Evolutionary conservation across 2,329 filamentous ascomycete species (phyloP), one percentile per base, ranked within the genome.

Genomic region (Colletotrichum liriopes): DNA sequence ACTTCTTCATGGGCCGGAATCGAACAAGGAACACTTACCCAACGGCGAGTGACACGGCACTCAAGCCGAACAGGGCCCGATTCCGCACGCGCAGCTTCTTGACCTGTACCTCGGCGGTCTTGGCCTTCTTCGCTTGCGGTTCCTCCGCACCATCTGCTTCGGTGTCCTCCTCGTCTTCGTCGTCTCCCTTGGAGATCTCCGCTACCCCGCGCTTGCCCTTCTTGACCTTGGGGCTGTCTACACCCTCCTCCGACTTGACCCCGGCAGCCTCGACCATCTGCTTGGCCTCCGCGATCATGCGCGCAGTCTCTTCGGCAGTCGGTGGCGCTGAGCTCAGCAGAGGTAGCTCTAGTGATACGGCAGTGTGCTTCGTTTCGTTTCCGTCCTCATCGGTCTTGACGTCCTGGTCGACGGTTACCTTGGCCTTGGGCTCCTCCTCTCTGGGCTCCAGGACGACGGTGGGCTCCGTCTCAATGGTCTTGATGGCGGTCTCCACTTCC

Each of bases 31-130:
- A 11, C 9, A 56, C 64, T 23, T 58, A 98, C 96, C 95, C 95
- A 82, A 98, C 89, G 69, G 94, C 94, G 81, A 98, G 88, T 58
- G 94, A 96, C 29, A 72, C 65, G 70, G 94, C 94, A 74, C 92
- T 94, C 65, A 98, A 90, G 71, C 96, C 96, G 74, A 97, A 88
- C 73, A 98, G 86, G 58, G 96, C 94, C 79, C 95, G 91, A 82
- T 92, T 94, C 84, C 94, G 92, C 75, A 98, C 94, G 79, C 92
- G 93, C 84, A 97, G 93, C 84, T 94, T 95, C 82, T 92, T 92
- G 76, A 97, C 82, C 82, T 96, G 93, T 55, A 93, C 89, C 37
- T 64, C 59, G 80, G 96, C 93, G 1, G 94, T 93, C 86, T 92
- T 94, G 51, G 89, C 90, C 79, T 93, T 94, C 90, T 98, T 98